These are phyloP conservation scores for Rubia tinctorum DNA, from an alignment of 305 asterid species.

Conservation along the genomic window DNA sequence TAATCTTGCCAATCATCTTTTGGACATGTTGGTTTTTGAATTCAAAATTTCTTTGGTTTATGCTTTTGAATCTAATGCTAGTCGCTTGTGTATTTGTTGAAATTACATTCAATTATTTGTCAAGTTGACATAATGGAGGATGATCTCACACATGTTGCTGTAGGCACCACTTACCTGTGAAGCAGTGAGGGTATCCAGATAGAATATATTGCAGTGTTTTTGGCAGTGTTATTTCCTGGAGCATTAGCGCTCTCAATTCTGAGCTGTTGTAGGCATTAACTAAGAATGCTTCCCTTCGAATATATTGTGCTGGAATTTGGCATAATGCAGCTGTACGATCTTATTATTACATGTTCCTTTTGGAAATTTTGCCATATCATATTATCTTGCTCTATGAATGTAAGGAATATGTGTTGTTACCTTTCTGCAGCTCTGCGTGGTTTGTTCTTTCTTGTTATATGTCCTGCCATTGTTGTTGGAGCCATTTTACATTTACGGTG, in stretches of 20 bases:
- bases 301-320: conserved; percentile 96
- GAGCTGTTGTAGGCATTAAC: conserved; percentile 59
- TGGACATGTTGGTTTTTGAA: conserved; percentile 1
- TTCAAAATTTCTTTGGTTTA: not conserved
- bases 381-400: conserved; percentile 1
- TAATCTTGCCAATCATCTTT: not conserved
- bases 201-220: conserved; percentile 81
- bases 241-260: conserved; percentile 86
- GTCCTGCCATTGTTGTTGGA: conserved; percentile 55
- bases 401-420: conserved; percentile 21
- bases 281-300: conserved; percentile 63
- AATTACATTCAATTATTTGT: conserved; percentile 3
- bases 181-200: conserved; percentile 82
- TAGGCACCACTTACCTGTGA: conserved; percentile 40
- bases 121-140: conserved; percentile 16
- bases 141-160: conserved; percentile 31
- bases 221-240: conserved; percentile 81
- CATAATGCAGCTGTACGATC: conserved; percentile 81
- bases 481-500: conserved; percentile 70
- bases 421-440: conserved; percentile 61
- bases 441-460: conserved; percentile 55
- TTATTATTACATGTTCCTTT: not conserved
- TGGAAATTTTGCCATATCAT: not conserved
- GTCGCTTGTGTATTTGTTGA: not conserved
- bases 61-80: not conserved